A percentile compares a stretch with the other conserved stretches of the same genome.
Evolutionary conservation across 148 eudicot genomes (phyloP).

Genomic region (Camellia japonica): DNA sequence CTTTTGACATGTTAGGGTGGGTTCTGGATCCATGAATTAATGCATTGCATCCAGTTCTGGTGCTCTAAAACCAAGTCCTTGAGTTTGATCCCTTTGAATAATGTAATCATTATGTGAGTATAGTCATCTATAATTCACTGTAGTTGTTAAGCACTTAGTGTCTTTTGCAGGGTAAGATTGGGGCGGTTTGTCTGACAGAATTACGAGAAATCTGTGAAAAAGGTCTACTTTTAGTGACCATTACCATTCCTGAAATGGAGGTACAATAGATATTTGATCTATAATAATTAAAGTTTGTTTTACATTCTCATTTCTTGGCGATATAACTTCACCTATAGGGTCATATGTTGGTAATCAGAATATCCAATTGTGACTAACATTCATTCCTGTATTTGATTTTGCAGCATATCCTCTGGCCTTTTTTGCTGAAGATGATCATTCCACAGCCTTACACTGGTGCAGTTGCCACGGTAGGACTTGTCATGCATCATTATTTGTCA

Average conservation of each 20-base stretch:
- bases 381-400: conserved; percentile 23
- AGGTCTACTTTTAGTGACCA: conserved; percentile 84
- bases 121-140: background rate
- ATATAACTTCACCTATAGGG: background rate
- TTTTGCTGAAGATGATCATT: conserved; percentile 87
- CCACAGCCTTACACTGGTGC: conserved; percentile 85
- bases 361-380: background rate
- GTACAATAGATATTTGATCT: conserved; percentile 30
- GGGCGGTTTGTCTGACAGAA: conserved; percentile 55
- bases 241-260: conserved; percentile 99
- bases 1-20: background rate
- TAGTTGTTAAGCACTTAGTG: conserved; percentile 2
- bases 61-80: background rate
- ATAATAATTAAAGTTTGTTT: background rate
- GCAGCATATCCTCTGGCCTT: conserved; percentile 97
- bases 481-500: background rate
- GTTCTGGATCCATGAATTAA: background rate
- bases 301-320: background rate
- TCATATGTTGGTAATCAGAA: background rate
- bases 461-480: conserved; percentile 64
- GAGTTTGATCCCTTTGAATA: background rate
- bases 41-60: background rate
- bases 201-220: conserved; percentile 79
- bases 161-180: conserved; percentile 53
- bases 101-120: background rate